Percentiles rank a stretch among this genome's conserved stretches.
Evolutionary conservation across 768 basidiomycete species (phyloP).

Genomic region (Panaeolus papilionaceus): DNA sequence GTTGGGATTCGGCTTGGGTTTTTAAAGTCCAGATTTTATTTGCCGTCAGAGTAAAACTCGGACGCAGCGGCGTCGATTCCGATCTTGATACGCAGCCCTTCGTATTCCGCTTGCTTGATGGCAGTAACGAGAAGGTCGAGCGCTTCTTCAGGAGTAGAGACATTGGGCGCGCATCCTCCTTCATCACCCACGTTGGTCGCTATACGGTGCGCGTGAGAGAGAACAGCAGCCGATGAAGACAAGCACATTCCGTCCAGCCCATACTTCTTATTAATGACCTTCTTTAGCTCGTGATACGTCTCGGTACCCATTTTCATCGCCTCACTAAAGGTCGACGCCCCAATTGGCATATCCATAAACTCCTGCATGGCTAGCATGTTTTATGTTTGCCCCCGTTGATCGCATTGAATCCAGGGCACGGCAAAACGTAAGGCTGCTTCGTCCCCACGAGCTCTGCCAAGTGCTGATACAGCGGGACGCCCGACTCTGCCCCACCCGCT

Average conservation of each 20-base stretch:
- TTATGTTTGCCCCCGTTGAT: conserved; percentile 99
- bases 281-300: conserved; percentile 97
- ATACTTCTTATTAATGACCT: conserved; percentile 98
- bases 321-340: conserved; percentile 90
- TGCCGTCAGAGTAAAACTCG: conserved; percentile 99
- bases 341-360: conserved; percentile 98
- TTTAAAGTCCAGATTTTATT: conserved; percentile 99
- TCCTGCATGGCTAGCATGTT: conserved; percentile 99
- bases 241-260: conserved; percentile 86
- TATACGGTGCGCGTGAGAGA: conserved; percentile 37
- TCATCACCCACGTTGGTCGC: conserved; percentile 99
- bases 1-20: conserved; percentile 97
- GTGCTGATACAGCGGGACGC: conserved; percentile 94
- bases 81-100: conserved; percentile 98
- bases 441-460: conserved; percentile 95
- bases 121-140: conserved; percentile 95
- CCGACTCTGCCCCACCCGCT: conserved; percentile 95
- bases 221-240: conserved; percentile 21
- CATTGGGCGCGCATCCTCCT: conserved; percentile 99
- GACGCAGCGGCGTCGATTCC: conserved; percentile 98
- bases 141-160: conserved; percentile 94
- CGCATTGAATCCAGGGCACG: conserved; percentile 95
- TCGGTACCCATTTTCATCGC: conserved; percentile 99
- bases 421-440: conserved; percentile 92
- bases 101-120: conserved; percentile 97